Evolutionary conservation across 805 yeast genomes (phyloP).

Genomic region (Starmerella kuoi): DNA sequence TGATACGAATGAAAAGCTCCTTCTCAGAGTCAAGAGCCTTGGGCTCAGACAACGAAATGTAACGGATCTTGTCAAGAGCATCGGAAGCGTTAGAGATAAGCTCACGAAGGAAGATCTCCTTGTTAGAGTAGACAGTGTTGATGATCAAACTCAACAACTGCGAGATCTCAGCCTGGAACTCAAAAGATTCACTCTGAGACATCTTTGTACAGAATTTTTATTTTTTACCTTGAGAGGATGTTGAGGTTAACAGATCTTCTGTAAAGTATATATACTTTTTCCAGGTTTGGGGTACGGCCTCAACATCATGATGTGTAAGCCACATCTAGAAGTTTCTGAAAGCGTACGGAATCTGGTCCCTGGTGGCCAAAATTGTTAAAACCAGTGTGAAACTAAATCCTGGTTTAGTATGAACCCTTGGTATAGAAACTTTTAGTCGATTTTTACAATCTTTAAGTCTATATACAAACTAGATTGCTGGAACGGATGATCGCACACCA

Average conservation of each 20-base stretch:
- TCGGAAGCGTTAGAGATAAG: constrained; percentile 97
- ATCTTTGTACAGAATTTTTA: constrained; percentile 12
- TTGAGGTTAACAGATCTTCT: not conserved
- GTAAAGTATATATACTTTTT: constrained; percentile 13
- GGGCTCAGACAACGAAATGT: constrained; percentile 89
- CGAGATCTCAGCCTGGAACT: constrained; percentile 99
- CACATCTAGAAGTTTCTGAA: constrained; percentile 16
- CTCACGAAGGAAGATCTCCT: constrained; percentile 98
- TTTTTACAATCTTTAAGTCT: too few relatives aligned
- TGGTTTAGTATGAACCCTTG: too few relatives aligned
- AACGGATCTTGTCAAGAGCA: constrained; percentile 97
- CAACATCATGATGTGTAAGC: not conserved
- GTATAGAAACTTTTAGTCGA: too few relatives aligned
- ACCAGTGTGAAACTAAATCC: too few relatives aligned
- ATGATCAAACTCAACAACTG: constrained; percentile 99
- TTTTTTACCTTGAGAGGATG: too few relatives aligned
- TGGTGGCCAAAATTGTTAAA: too few relatives aligned
- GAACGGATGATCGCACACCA: too few relatives aligned
- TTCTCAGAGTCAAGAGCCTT: constrained; percentile 87
- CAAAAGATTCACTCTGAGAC: constrained; percentile 35
- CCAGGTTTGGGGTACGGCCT: constrained; percentile 5
- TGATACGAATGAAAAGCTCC: constrained; percentile 90
- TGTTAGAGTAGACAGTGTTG: constrained; percentile 98
- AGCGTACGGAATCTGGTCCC: not conserved
- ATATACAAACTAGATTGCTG: too few relatives aligned